Percentiles rank a stretch among this genome's conserved stretches.
These are phyloP conservation scores for Colletotrichum lupini DNA, from an alignment of 2,329 filamentous ascomycete species.

Conservation along the genomic window DNA sequence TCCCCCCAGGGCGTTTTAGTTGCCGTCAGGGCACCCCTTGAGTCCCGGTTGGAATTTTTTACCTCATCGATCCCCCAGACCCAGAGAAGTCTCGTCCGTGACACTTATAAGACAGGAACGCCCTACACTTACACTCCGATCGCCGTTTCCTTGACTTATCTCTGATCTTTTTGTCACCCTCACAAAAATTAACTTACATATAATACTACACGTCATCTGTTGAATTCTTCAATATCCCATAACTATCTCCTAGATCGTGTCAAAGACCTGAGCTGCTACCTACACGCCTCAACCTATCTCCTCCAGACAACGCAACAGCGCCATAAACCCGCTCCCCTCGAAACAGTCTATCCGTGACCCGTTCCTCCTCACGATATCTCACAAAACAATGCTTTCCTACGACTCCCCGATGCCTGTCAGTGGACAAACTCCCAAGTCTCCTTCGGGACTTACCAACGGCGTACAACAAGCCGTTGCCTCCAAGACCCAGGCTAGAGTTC, in stretches of 20 bases:
- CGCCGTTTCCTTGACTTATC: neutral
- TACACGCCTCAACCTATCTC: neutral
- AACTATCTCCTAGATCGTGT: neutral
- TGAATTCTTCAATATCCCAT: conserved; percentile 8
- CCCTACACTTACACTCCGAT: neutral
- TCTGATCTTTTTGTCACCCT: neutral
- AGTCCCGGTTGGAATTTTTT: conserved; percentile 29
- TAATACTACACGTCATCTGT: neutral
- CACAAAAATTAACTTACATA: conserved; percentile 5
- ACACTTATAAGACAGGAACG: conserved; percentile 34
- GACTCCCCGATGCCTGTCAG: conserved; percentile 58
- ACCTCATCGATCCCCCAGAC: conserved; percentile 30
- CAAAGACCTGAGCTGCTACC: neutral
- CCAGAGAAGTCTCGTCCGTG: conserved; percentile 15
- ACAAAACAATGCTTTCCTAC: conserved; percentile 61
- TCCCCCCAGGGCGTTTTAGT: conserved; percentile 29
- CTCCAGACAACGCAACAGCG: conserved; percentile 20
- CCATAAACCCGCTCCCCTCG: neutral
- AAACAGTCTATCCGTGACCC: neutral
- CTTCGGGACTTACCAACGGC: conserved; percentile 40
- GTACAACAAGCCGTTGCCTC: conserved; percentile 42
- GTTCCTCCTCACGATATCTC: neutral
- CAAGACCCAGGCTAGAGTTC: conserved; percentile 36
- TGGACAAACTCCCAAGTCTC: conserved; percentile 46
- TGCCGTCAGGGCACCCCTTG: conserved; percentile 34